Base-by-base conservation (phyloP, 257 asterid genomes). In the Dorcoceras hygrometricum region DNA sequence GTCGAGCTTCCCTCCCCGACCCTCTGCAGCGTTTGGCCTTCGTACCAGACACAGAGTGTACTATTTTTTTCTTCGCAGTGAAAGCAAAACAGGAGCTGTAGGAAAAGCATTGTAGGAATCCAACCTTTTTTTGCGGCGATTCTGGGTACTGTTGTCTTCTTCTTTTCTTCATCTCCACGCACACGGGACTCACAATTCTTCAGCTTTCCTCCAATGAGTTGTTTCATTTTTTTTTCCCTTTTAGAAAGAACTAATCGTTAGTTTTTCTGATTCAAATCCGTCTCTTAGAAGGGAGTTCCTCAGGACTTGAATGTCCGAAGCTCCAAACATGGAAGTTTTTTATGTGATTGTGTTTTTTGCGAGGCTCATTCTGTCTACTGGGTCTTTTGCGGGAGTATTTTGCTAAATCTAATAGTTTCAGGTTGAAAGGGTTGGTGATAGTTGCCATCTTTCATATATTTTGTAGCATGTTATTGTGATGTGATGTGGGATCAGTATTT, bases 321-420 rank as follows among this genome's bases (percentile, higher is more conserved):
- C 50, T 39, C 6, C n/a, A 14, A n/a, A 39, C 50, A 14, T 39
- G 50, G 50, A 6, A 39, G 50, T 39, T 39, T 3, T 0, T 1
- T 14, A 0, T 39, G 50, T 39, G 51, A 3, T n/a, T 14, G 48
- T 11, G 48, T 10, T 36, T 43, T 43, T 19, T 3, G 3, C 54
- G 54, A 46, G 54, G 8, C 54, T 46, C 8, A 14, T 46, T 18
- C 5, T 46, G 22, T 46, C 20, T 46, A 46, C 0, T 18, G 22
- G 54, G 54, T 14, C n/a, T 18, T 0, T 39, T 12, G 18, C 5
- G 50, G 50, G 50, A 39, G 50, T 39, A 3, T 39, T 39, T 39
- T 39, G 6, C 18, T 70, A 75, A 80, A 78, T 75, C 83, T 69
- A 60, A 75, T 28, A 18, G 34, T 69, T 59, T 62, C 70, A 56